Conservation (phyloP, 176 grass and related monocot species). For the Luzula sylvatica region DNA sequence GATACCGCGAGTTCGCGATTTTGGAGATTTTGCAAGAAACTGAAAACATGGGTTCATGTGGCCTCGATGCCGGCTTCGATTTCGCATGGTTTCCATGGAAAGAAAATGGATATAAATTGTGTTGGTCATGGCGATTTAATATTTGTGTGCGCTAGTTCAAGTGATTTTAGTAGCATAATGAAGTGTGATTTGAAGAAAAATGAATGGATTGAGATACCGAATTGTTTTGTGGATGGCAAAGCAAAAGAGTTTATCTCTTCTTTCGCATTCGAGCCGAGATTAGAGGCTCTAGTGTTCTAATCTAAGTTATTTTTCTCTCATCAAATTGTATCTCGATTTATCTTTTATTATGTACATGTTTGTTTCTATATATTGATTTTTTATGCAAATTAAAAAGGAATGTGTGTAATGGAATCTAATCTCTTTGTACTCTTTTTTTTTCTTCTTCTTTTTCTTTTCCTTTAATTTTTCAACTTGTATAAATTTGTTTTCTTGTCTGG, state of each 20-base stretch:
- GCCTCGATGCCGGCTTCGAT: constrained; percentile 75
- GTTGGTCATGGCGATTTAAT: constrained; percentile 42
- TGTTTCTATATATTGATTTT: not conserved
- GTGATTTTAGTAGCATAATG: constrained; percentile 39
- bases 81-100: constrained; percentile 48
- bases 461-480: not conserved
- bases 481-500: not conserved
- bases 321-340: not conserved
- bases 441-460: not conserved
- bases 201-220: constrained; percentile 57
- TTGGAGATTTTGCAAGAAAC: constrained; percentile 47
- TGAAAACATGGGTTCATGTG: constrained; percentile 48
- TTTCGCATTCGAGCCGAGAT: constrained; percentile 83
- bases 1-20: constrained; percentile 56
- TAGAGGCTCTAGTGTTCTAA: constrained; percentile 42
- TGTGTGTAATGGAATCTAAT: constrained; percentile 8
- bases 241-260: constrained; percentile 60
- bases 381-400: not conserved
- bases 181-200: constrained; percentile 42
- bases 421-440: not conserved
- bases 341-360: not conserved
- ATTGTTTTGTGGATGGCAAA: constrained; percentile 11
- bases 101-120: constrained; percentile 83
- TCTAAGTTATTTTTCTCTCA: not conserved
- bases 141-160: constrained; percentile 62